Evolutionary conservation across 2,329 filamentous ascomycete genomes (phyloP).

Genomic region (Pestalotiopsis sp.): DNA sequence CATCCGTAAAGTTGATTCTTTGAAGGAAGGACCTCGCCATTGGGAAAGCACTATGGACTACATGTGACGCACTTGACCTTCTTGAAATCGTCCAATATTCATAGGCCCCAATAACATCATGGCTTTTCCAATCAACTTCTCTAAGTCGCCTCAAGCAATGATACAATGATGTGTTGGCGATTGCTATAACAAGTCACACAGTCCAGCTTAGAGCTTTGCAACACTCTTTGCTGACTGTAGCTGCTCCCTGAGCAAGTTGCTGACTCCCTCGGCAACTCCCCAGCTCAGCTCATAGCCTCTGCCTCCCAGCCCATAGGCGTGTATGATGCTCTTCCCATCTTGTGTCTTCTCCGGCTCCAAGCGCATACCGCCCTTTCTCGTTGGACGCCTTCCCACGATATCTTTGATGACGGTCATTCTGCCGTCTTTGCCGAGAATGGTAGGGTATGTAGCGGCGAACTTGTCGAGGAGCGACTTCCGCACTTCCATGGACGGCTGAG

Average conservation of each 20-base stretch:
- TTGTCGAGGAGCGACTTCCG: slow-evolving; percentile 47
- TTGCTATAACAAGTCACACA: background rate
- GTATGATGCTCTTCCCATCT: slow-evolving; percentile 39
- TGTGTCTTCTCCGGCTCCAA: slow-evolving; percentile 51
- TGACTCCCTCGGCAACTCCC: slow-evolving; percentile 58
- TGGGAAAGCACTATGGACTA: no score
- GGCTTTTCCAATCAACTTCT: no score
- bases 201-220: slow-evolving; percentile 3
- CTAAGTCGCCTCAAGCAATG: no score
- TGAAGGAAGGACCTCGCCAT: no score
- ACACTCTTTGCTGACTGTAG: slow-evolving; percentile 2
- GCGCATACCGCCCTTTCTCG: slow-evolving; percentile 49
- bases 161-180: background rate
- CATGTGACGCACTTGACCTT: no score
- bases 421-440: slow-evolving; percentile 25
- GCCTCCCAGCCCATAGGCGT: slow-evolving; percentile 63
- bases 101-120: no score
- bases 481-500: slow-evolving; percentile 47
- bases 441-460: slow-evolving; percentile 31
- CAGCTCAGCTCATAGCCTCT: slow-evolving; percentile 65
- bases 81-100: no score
- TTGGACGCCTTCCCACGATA: slow-evolving; percentile 48
- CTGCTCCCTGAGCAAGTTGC: slow-evolving; percentile 36
- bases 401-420: slow-evolving; percentile 40
- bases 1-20: no score